Base-by-base conservation (phyloP, 2,329 filamentous ascomycete species). In the Colletotrichum melonis region DNA sequence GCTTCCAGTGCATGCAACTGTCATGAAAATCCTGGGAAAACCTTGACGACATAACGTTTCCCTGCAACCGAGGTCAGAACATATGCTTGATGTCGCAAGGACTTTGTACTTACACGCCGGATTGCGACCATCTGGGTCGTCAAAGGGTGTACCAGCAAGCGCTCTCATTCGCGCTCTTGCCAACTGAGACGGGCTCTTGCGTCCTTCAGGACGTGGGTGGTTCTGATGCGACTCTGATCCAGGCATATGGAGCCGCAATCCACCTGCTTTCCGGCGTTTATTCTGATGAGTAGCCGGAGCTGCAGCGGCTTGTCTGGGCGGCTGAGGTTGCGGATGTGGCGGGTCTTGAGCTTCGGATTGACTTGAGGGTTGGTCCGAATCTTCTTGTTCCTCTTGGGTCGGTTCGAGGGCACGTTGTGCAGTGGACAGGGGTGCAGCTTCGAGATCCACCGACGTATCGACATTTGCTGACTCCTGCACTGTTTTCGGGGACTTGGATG, bases 121-220 rank as follows among this genome's bases (percentile, higher is more conserved):
- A 73, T 79, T 80, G 62, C 79, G 78, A 62, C 79, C 78, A 74
- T 86, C 84, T 8, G 83, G 83, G 57, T 86, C 84, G 32, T 85
- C 84, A 73, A 86, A 82, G 42, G 84, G 84, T 65, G 84, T 83
- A 63, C 81, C 81, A 11, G 84, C 84, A 73, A 86, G 83, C 62
- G 85, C 80, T 57, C 83, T 81, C 82, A 86, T 86, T 22, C 84
- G 81, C 73, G 84, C 81, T 59, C 84, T 80, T 30, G 84, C 83
- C 77, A 86, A 84, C 8, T 84, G 85, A 5, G 84, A 86, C 4
- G 84, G 84, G 72, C 84, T 85, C 62, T 79, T 79, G 32, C 83
- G 82, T 26, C 84, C 82, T 42, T 76, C 77, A 11, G 60, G 67
- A 26, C 69, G 69, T 63, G 68, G 55, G n/a, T 67, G 55, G 5